Base-by-base conservation (phyloP, 1,284 basidiomycete species). In the Ganoderma sinense region DNA sequence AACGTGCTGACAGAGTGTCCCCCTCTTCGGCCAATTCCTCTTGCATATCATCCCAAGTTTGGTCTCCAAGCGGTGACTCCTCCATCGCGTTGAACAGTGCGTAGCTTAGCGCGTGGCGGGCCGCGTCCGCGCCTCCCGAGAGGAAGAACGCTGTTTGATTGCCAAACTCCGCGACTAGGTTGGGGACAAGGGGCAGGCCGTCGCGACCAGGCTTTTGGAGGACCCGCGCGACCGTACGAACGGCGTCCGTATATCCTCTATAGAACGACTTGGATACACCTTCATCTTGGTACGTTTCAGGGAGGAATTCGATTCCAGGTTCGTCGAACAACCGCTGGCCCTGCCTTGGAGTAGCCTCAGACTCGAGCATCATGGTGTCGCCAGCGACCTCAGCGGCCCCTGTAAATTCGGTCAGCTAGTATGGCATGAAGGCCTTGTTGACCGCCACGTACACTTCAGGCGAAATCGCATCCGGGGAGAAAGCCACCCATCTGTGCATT, bases 401-500 rank as follows among this genome's bases (percentile, higher is more conserved):
- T 68, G 20, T 41, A 5, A 23, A 2, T 13, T 18, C 26, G 8
- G 40, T 64, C 56, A 41, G 16, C 20, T 18, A 20, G 29, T 51
- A 26, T 14, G 11, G 55, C 31, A 20, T 10, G 7, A 29, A 1
- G 65, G 16, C 20, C 16, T 51, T 45, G 14, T 59, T n/a, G 23
- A 58, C 29, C 48, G 8, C 48, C 23, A 33, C 55, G 8, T 62
- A 66, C 64, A 56, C 23, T 40, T 33, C 20, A 68, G 53, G 16
- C 68, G 41, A 31, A 55, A 74, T 5, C 65, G 66, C 75, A 77
- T 74, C 33, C 71, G 65, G 29, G 69, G 69, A 26, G 75, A 75
- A 14, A 77, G 64, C 73, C 75, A 76, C 3, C 75, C 75, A 3
- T 65, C 70, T 10, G 66, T 59, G 58, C 75, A 76, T n/a, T 66